A percentile compares a stretch with the other conserved stretches of the same genome.
phyloP scores from a whole-genome alignment of 2,329 filamentous ascomycete genomes.

The Cladosporium sp. region DNA sequence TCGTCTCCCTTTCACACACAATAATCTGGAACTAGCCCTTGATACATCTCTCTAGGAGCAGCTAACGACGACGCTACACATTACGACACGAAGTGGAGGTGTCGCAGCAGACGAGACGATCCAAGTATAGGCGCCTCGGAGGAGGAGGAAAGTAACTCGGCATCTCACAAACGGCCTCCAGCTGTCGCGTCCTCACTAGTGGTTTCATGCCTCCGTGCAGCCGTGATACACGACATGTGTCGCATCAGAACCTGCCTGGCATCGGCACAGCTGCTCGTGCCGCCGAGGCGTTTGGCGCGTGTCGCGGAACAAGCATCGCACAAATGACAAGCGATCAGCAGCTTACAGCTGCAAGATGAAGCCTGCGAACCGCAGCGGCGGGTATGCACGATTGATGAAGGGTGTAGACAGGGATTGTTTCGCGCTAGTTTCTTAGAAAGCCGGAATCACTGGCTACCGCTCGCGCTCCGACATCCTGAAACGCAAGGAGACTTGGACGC shows the following conservation, averaged over 20 bases:
- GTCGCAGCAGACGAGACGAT: background rate
- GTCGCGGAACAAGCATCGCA: background rate
- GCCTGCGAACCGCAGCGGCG: background rate
- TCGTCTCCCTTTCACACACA: background rate
- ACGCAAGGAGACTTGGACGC: conserved; percentile 1
- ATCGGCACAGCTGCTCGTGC: conserved; percentile 4
- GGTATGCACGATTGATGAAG: conserved; percentile 6
- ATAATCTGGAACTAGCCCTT: background rate
- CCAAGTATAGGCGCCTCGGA: background rate
- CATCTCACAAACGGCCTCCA: background rate
- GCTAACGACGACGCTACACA: background rate
- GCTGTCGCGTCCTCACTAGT: background rate
- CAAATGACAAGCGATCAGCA: conserved; percentile 8
- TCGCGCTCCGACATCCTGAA: background rate
- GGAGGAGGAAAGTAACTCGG: background rate
- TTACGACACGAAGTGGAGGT: background rate
- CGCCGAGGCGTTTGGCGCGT: background rate
- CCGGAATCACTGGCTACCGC: background rate
- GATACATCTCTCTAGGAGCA: background rate
- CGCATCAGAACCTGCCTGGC: conserved; percentile 9
- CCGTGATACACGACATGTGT: conserved; percentile 11
- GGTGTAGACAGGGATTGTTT: background rate
- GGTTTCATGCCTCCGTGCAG: background rate
- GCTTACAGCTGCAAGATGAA: conserved; percentile 2
- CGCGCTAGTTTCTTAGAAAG: background rate